Evolutionary conservation across 768 basidiomycete genomes (phyloP).

Genomic region (Candolleomyces eurysporus): DNA sequence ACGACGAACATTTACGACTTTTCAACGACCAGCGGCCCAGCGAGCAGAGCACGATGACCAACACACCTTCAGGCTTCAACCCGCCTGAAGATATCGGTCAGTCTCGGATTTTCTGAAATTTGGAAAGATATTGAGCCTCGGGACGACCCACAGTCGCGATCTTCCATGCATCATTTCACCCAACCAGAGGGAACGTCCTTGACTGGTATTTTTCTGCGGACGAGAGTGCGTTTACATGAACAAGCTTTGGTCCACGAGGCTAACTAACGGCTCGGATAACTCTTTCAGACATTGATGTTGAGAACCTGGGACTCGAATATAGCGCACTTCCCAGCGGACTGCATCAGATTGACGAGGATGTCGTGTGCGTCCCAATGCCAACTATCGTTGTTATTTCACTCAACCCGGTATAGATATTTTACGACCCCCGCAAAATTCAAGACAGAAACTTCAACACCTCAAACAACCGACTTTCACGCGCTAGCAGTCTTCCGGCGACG

Average conservation of each 20-base stretch:
- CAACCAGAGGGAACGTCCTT: constrained; percentile 74
- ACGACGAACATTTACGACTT: neutral
- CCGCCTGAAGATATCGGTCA: neutral
- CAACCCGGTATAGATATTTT: constrained; percentile 2
- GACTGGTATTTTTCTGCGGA: constrained; percentile 60
- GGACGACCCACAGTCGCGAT: constrained; percentile 57
- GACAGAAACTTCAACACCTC: constrained; percentile 27
- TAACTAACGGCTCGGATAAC: neutral
- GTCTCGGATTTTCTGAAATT: neutral
- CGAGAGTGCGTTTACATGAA: constrained; percentile 43
- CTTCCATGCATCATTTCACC: constrained; percentile 84
- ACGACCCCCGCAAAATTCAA: constrained; percentile 67
- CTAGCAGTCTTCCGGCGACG: constrained; percentile 75
- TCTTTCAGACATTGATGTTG: constrained; percentile 57
- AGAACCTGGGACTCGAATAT: constrained; percentile 63
- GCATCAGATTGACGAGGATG: constrained; percentile 75
- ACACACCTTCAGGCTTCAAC: neutral
- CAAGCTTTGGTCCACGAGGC: neutral
- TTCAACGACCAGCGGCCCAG: neutral
- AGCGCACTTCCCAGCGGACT: constrained; percentile 80
- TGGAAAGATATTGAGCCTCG: neutral
- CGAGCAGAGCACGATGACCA: neutral
- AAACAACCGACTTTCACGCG: constrained; percentile 44
- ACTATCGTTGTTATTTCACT: neutral
- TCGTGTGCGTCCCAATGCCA: constrained; percentile 52